These are phyloP conservation scores for Penicillium sp. DNA, from an alignment of 2,329 filamentous ascomycete species.

Conservation along the genomic window DNA sequence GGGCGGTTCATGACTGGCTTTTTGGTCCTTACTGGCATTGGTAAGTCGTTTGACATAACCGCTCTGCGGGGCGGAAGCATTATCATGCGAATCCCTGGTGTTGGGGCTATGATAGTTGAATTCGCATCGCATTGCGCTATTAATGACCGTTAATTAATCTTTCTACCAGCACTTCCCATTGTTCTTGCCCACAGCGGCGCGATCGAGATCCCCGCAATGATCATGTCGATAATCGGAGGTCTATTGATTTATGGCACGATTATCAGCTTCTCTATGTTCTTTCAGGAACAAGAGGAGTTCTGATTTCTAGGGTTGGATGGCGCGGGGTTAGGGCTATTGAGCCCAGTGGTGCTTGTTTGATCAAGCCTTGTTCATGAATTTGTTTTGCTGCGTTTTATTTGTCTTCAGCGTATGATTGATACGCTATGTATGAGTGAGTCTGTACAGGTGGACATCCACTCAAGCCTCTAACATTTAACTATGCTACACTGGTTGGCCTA, in stretches of 20 bases:
- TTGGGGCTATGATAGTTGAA: neutral
- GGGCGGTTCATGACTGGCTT: constrained; percentile 93
- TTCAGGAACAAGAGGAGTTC: constrained; percentile 96
- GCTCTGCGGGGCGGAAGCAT: neutral
- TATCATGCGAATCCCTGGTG: neutral
- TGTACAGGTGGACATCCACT: constrained; percentile 7
- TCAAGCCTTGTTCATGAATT: constrained; percentile 12
- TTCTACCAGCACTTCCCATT: constrained; percentile 68
- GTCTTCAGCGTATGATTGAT: constrained; percentile 21
- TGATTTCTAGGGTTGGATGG: constrained; percentile 39
- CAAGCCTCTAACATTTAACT: constrained; percentile 15
- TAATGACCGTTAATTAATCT: constrained; percentile 13
- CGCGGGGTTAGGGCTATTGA: constrained; percentile 1
- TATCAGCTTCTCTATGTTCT: constrained; percentile 97
- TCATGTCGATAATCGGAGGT: constrained; percentile 91
- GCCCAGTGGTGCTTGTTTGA: neutral
- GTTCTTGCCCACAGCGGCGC: constrained; percentile 82
- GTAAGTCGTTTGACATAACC: constrained; percentile 53
- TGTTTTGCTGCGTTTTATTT: constrained; percentile 21
- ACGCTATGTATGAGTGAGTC: constrained; percentile 23
- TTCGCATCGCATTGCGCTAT: neutral
- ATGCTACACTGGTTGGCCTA: constrained; percentile 22
- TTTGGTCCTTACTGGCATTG: constrained; percentile 94
- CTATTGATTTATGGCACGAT: constrained; percentile 96
- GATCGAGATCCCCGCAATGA: constrained; percentile 79